Conservation (phyloP, 108 stramenopile genomes). For the Pseudonitzschia multistriata region DNA sequence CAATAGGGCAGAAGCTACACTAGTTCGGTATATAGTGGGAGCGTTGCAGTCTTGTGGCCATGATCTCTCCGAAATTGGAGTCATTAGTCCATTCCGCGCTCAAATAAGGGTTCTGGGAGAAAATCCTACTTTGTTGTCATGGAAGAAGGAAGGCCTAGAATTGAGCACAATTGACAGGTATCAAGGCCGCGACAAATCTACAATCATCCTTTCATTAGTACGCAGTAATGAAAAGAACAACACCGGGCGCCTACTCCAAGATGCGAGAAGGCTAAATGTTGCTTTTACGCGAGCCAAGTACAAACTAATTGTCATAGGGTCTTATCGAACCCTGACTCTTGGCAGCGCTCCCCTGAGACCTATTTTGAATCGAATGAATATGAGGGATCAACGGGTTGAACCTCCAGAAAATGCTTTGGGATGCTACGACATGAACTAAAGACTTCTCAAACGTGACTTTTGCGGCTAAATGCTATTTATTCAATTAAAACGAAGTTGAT, state of each 20-base stretch:
- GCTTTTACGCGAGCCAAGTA: slow-evolving; percentile 86
- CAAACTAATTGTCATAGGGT: slow-evolving; percentile 88
- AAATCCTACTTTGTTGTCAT: slow-evolving; percentile 4
- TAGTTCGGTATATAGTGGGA: slow-evolving; percentile 50
- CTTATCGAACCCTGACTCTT: slow-evolving; percentile 54
- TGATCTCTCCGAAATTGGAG: slow-evolving; percentile 54
- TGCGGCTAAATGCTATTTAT: background rate
- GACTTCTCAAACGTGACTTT: background rate
- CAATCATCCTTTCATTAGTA: slow-evolving; percentile 83
- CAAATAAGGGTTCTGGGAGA: slow-evolving; percentile 69
- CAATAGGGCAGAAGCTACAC: slow-evolving; percentile 55
- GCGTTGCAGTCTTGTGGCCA: slow-evolving; percentile 53
- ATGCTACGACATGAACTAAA: slow-evolving; percentile 20
- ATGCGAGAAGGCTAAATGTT: slow-evolving; percentile 84
- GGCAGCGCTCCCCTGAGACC: slow-evolving; percentile 71
- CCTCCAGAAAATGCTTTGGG: slow-evolving; percentile 29
- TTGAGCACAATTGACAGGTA: slow-evolving; percentile 88
- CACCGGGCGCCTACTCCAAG: slow-evolving; percentile 72
- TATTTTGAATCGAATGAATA: slow-evolving; percentile 51
- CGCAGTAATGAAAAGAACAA: slow-evolving; percentile 73
- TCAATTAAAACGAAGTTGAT: too few relatives aligned
- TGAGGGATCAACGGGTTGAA: slow-evolving; percentile 20
- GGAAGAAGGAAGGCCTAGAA: slow-evolving; percentile 71
- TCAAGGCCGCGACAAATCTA: slow-evolving; percentile 89
- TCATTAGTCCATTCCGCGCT: slow-evolving; percentile 91